Base-by-base conservation (phyloP, 2,329 filamentous ascomycete genomes). In the Neurospora sp. region DNA sequence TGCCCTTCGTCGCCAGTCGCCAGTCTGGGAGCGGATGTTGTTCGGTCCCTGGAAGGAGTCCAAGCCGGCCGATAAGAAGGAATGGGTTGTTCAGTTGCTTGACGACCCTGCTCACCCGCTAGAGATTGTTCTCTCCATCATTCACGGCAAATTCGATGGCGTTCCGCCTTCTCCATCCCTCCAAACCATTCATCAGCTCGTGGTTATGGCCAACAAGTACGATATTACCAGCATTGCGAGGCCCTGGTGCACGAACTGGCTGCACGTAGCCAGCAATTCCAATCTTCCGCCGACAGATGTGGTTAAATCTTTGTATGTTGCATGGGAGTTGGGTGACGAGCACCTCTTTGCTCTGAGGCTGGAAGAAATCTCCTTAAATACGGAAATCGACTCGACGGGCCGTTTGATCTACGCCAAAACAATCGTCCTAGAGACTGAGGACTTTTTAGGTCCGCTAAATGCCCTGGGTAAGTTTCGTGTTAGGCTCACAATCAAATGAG, bases 11-110 rank as follows among this genome's bases (percentile, higher is more conserved):
- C 67, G 68, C 4, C n/a, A 69, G 2, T 72, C 70, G 11, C 38
- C 66, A 2, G 69, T 70, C 1, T 72, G 69, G 69, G 68, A 70
- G 5, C 28, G 1, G 28, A 69, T 72, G 69, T 28, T 72, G n/a
- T 72, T 69, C 13, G 70, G 69, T 15, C 19, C 67, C 0, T 72
- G 70, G 70, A n/a, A 17, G 3, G 70, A 72, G 13, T 33, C 69
- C 7, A 68, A 66, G 8, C 69, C 67, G 1, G 10, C 15, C 9
- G 3, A 46, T 17, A 38, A 33, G 2, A 13, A 6, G 4, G n/a
- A 46, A 13, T 72, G 69, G 69, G n/a, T 66, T 2, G 69, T 70
- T 1, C 4, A 36, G 0, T 33, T 72, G 2, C 39, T 52, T 1
- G 69, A 67, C 0, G 69, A 72, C 36, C 5, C 67, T 13, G 39